phyloP scores from a whole-genome alignment of 2,329 filamentous ascomycete genomes.

The Aspergillus aculeatus region DNA sequence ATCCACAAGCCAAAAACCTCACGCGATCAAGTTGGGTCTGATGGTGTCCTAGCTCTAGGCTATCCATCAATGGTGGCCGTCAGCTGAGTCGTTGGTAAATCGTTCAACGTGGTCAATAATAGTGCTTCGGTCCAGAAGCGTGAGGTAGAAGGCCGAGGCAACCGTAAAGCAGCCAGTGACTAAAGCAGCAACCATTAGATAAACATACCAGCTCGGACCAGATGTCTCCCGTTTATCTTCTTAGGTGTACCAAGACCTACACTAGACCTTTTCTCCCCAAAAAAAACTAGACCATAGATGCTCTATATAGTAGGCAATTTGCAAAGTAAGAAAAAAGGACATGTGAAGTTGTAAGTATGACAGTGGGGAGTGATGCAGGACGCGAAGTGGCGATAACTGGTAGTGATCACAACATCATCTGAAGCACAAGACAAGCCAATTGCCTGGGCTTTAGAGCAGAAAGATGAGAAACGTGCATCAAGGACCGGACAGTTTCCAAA shows the following conservation, averaged over 20 bases:
- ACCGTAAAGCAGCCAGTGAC: constrained; percentile 4
- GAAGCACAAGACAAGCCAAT: background rate
- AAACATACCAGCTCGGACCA: background rate
- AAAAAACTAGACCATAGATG: constrained; percentile 20
- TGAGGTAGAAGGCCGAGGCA: constrained; percentile 8
- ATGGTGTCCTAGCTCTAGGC: too few species aligned
- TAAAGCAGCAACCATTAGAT: background rate
- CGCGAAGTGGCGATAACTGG: background rate
- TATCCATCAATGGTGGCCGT: too few species aligned
- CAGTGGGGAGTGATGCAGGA: background rate
- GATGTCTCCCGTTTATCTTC: constrained; percentile 8
- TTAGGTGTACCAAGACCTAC: constrained; percentile 18
- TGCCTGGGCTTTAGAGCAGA: background rate
- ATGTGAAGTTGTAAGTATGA: background rate
- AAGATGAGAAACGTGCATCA: background rate
- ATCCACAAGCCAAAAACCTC: too few species aligned
- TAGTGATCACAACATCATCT: background rate
- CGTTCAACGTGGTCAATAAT: too few species aligned
- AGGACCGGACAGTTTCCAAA: background rate
- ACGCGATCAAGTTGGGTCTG: too few species aligned
- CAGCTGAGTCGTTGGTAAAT: too few species aligned
- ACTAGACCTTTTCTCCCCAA: constrained; percentile 11
- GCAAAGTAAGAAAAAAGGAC: constrained; percentile 7
- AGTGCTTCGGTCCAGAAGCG: too few species aligned
- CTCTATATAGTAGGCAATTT: constrained; percentile 21